Base-by-base conservation (phyloP, 2,329 filamentous ascomycete species). In the Ploettnerulaceae sp. region DNA sequence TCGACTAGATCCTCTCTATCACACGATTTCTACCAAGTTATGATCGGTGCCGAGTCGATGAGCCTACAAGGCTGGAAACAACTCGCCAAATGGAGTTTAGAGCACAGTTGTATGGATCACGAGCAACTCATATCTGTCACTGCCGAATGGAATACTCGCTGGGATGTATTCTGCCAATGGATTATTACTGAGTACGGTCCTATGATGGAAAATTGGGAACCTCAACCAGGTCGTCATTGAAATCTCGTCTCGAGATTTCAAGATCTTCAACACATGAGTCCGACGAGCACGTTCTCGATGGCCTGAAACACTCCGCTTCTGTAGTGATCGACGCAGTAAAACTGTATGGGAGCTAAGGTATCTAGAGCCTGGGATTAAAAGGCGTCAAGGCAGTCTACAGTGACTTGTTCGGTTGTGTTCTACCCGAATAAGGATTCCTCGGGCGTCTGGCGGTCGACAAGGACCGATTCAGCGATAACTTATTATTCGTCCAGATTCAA, bases 1-100 rank as follows among this genome's bases (percentile, higher is more conserved):
- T 15, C 8, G 18, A 22, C 37, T 47, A 86, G 81, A 53, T 86
- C 84, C 11, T 80, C 80, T 2, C 71, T 89, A 33, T 83, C 81
- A 1, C 82, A 88, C 54, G 85, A 89, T 59, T 88, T 89, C 60
- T 89, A 88, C 61, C 85, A 89, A 60, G 74, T 82, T 48, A 79
- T 89, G 71, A 74, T 85, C 6, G 85, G 84, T 37, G 79, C 79
- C 34, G 70, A 73, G 9, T 73, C 78, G 47, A 86, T 89, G 74
- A 76, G 73, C 14, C 64, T 89, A 0, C 77, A 77, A 52, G 84
- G 84, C 33, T 86, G 84, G 81, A 82, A 83, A 60, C 83, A 88
- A 64, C 71, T 84, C 17, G 70, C 71, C 12, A 66, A 75, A 54
- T 83, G 80, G 80, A 83, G 79, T 56, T 66, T 84, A 11, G 69